These are phyloP conservation scores for Fragosphaeria purpurea DNA, from an alignment of 2,329 filamentous ascomycete genomes.

Conservation along the genomic window DNA sequence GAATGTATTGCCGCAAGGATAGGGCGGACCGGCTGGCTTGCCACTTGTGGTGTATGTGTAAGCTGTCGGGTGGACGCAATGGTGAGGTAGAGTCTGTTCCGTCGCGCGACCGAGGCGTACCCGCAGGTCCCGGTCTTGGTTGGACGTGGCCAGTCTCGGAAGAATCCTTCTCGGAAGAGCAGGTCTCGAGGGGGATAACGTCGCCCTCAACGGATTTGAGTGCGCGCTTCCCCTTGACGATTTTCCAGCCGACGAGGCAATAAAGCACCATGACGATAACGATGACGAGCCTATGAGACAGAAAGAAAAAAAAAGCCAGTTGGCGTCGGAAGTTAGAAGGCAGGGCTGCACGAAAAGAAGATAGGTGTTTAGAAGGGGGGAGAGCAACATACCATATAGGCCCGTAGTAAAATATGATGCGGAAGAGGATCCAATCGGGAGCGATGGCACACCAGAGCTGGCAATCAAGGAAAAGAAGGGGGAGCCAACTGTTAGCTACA, in stretches of 20 bases:
- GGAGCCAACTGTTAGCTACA: background rate
- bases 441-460: conserved; percentile 29
- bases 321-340: too few species aligned
- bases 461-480: background rate
- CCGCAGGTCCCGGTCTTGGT: too few species aligned
- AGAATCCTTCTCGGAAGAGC: conserved; percentile 1
- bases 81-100: conserved; percentile 4
- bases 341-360: background rate
- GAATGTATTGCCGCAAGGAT: conserved; percentile 27
- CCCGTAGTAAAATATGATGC: conserved; percentile 25
- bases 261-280: conserved; percentile 29
- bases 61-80: background rate
- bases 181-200: conserved; percentile 17
- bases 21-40: conserved; percentile 18
- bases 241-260: conserved; percentile 28
- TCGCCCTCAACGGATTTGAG: conserved; percentile 21
- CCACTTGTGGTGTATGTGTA: background rate
- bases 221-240: conserved; percentile 21
- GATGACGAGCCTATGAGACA: conserved; percentile 19
- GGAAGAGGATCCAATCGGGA: conserved; percentile 24
- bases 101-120: background rate
- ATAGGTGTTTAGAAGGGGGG: background rate
- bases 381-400: conserved; percentile 23
- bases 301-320: background rate
- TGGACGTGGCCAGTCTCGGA: background rate